A percentile compares a stretch with the other conserved stretches of the same genome.
Evolutionary conservation across 345 rosid species (phyloP).

Genomic region (Eucalyptus marginata): DNA sequence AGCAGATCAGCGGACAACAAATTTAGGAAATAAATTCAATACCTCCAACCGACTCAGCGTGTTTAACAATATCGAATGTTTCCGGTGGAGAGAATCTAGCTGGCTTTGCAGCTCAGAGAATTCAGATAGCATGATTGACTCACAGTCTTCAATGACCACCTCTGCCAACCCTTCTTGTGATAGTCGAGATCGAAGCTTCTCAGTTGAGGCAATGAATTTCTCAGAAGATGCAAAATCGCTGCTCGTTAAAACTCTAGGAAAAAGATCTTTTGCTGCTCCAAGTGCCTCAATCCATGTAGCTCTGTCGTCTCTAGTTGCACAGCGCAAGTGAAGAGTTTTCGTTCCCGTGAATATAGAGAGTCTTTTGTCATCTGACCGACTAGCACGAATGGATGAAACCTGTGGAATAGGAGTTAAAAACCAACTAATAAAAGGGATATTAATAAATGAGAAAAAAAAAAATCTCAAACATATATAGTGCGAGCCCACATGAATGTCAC

Average conservation of each 20-base stretch:
- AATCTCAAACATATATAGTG: not conserved
- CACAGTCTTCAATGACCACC: slow-evolving; percentile 63
- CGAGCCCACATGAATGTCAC: not conserved
- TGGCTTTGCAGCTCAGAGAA: slow-evolving; percentile 62
- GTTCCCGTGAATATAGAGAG: slow-evolving; percentile 90
- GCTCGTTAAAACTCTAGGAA: slow-evolving; percentile 57
- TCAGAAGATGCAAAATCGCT: slow-evolving; percentile 54
- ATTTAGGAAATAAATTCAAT: not conserved
- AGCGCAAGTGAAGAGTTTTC: slow-evolving; percentile 90
- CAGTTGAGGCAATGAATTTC: slow-evolving; percentile 73
- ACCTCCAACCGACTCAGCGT: slow-evolving; percentile 93
- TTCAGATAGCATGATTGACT: slow-evolving; percentile 78
- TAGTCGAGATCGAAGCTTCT: slow-evolving; percentile 65
- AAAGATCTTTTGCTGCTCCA: slow-evolving; percentile 75
- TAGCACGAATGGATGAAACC: slow-evolving; percentile 94
- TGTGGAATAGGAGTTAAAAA: slow-evolving; percentile 8
- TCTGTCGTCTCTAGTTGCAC: slow-evolving; percentile 70
- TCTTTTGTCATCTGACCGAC: slow-evolving; percentile 97
- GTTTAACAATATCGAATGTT: slow-evolving; percentile 61
- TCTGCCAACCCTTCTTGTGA: slow-evolving; percentile 76
- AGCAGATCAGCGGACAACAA: not conserved
- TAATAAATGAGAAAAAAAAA: not conserved
- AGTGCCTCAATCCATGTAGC: slow-evolving; percentile 80
- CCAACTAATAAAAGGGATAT: not conserved
- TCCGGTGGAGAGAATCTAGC: slow-evolving; percentile 48